Evolutionary conservation across 306 rosid genomes (phyloP).

Genomic region (Lathyrus oleraceus): DNA sequence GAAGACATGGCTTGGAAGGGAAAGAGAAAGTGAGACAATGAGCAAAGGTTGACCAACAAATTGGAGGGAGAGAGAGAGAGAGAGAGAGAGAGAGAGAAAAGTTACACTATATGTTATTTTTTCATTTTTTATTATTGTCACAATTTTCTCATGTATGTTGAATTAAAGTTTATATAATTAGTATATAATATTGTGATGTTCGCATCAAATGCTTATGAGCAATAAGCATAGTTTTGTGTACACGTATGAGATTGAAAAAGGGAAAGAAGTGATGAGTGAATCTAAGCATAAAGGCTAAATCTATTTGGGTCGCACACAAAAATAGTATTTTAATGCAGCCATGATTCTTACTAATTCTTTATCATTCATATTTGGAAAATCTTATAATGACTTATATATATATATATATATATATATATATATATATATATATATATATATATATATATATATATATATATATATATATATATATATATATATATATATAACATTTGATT

Average conservation of each 20-base stretch:
- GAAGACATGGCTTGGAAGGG: constrained; percentile 17
- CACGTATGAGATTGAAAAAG: not conserved
- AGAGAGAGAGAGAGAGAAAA: constrained; percentile 27
- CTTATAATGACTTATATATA: no score
- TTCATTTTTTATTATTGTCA: not conserved
- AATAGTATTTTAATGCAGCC: not conserved
- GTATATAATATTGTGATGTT: not conserved
- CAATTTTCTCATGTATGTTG: constrained; percentile 3
- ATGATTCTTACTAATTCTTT: not conserved
- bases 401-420: no score
- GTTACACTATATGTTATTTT: not conserved
- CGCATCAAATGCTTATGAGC: not conserved
- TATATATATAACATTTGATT: no score
- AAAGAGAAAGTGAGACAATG: constrained; percentile 30
- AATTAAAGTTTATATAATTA: not conserved
- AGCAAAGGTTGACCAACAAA: constrained; percentile 36
- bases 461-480: no score
- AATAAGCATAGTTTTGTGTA: not conserved
- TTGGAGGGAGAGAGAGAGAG: not conserved
- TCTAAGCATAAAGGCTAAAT: constrained; percentile 6
- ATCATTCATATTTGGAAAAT: no score
- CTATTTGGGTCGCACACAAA: not conserved
- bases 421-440: no score
- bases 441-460: no score
- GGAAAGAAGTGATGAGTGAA: not conserved